Percentiles rank a stretch among this genome's conserved stretches.
phyloP scores from a whole-genome alignment of 768 basidiomycete species.

The Leccinum longicurvipes region DNA sequence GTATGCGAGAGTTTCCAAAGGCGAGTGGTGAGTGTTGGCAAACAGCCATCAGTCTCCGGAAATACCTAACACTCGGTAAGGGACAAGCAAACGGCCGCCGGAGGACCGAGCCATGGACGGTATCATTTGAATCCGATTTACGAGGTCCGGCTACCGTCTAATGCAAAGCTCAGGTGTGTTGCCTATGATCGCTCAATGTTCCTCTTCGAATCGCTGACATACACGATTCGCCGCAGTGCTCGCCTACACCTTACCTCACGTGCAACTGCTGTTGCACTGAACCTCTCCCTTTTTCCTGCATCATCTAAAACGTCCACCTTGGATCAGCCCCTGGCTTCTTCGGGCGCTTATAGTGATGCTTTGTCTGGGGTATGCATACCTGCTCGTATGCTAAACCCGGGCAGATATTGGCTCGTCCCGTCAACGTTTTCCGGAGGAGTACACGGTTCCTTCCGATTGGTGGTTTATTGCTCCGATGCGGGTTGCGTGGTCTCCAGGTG shows the following conservation, averaged over 20 bases:
- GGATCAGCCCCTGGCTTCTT: slow-evolving; percentile 54
- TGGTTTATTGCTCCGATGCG: slow-evolving; percentile 52
- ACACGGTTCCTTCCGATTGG: slow-evolving; percentile 53
- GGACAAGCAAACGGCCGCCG: slow-evolving; percentile 57
- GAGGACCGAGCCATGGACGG: slow-evolving; percentile 61
- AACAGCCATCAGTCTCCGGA: neutral
- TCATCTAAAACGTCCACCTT: slow-evolving; percentile 19
- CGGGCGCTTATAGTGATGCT: slow-evolving; percentile 77
- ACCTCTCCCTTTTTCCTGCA: slow-evolving; percentile 55
- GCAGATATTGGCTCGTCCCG: slow-evolving; percentile 70
- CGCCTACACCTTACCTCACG: slow-evolving; percentile 60
- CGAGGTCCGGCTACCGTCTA: slow-evolving; percentile 51
- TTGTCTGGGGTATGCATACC: slow-evolving; percentile 69
- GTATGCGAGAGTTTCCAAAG: slow-evolving; percentile 67
- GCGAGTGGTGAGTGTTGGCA: slow-evolving; percentile 60
- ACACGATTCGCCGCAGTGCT: slow-evolving; percentile 41
- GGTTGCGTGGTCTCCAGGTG: slow-evolving; percentile 22
- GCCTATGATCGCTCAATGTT: slow-evolving; percentile 23
- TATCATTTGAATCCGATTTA: slow-evolving; percentile 70
- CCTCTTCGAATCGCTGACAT: slow-evolving; percentile 4
- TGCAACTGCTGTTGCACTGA: slow-evolving; percentile 46
- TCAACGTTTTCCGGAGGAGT: slow-evolving; percentile 68
- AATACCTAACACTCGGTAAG: slow-evolving; percentile 34
- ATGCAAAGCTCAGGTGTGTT: slow-evolving; percentile 58
- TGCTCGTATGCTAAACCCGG: slow-evolving; percentile 45